Base-by-base conservation (phyloP, 495 filamentous ascomycete genomes). In the Hypoxylon intermedium region DNA sequence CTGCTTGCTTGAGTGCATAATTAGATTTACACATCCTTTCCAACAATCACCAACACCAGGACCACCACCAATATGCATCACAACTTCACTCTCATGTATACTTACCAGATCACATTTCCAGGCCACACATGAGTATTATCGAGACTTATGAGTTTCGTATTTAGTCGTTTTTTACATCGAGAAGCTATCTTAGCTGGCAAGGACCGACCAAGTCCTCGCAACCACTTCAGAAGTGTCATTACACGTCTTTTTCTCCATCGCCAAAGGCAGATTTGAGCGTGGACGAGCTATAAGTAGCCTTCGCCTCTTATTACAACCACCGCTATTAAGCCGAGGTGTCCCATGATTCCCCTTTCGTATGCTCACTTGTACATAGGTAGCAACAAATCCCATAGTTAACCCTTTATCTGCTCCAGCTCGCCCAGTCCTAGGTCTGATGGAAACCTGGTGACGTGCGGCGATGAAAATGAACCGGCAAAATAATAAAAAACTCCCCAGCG, bases 401-500 rank as follows among this genome's bases (percentile, higher is more conserved):
- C 18, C 13, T 2, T 19, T 51, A 6, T 47, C 42, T 47, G 38
- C 45, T 48, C 42, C 33, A 50, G 34, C 40, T 40, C 41, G 30
- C 53, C 58, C 20, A 61, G 9, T 28, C 38, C 37, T 20, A 53
- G 57, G 57, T 19, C 24, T 47, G n/a, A 19, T 28, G 33, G 30
- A 19, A 51, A 46, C 48, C 37, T 20, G 42, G 43, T 45, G 31
- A 9, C 40, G 37, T 49, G 48, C 31, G 47, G 28, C 47, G 19
- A 43, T 36, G 46, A 21, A 50, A 12, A 38, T 38, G 11, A 15
- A 26, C 28, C 34, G 21, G 33, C 21, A 28, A 37, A n/a, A n/a
- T n/a, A n/a, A n/a, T n/a, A n/a, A n/a, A 49, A 44, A 38, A 59
- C 51, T 46, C 61, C 55, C 51, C 55, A 19, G 51, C 61, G 55